Evolutionary conservation across 148 eudicot species (phyloP).

Genomic region (Cornus suecica): DNA sequence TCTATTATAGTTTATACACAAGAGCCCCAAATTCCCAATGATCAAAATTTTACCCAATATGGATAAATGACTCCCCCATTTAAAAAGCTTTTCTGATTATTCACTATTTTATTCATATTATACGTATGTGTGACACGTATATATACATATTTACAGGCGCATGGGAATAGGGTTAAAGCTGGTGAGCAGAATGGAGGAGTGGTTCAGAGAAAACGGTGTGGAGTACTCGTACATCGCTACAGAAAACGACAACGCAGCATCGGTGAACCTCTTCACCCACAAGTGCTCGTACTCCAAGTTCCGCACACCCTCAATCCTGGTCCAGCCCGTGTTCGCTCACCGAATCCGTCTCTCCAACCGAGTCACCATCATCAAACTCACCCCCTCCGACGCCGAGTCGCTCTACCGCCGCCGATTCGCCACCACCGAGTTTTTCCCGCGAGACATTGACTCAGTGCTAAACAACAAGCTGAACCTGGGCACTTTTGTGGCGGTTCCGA

Average conservation of each 20-base stretch:
- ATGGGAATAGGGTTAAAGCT: conserved; percentile 77
- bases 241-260: conserved; percentile 70
- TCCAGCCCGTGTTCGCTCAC: conserved; percentile 90
- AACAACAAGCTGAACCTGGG: conserved; percentile 59
- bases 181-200: conserved; percentile 61
- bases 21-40: too few relatives aligned
- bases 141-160: conserved; percentile 39
- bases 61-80: neutral
- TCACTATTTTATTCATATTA: neutral
- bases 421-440: conserved; percentile 82
- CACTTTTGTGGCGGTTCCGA: conserved; percentile 66
- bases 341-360: conserved; percentile 32
- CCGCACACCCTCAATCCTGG: conserved; percentile 81
- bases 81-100: neutral
- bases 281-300: conserved; percentile 86
- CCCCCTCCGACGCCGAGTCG: conserved; percentile 56
- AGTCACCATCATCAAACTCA: conserved; percentile 44
- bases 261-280: conserved; percentile 65
- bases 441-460: conserved; percentile 72
- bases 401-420: conserved; percentile 79
- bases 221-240: conserved; percentile 89
- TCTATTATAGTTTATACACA: neutral
- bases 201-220: conserved; percentile 74
- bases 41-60: neutral
- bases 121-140: neutral